These are phyloP conservation scores for Triangularia verruculosa DNA, from an alignment of 2,329 filamentous ascomycete species.

Conservation along the genomic window DNA sequence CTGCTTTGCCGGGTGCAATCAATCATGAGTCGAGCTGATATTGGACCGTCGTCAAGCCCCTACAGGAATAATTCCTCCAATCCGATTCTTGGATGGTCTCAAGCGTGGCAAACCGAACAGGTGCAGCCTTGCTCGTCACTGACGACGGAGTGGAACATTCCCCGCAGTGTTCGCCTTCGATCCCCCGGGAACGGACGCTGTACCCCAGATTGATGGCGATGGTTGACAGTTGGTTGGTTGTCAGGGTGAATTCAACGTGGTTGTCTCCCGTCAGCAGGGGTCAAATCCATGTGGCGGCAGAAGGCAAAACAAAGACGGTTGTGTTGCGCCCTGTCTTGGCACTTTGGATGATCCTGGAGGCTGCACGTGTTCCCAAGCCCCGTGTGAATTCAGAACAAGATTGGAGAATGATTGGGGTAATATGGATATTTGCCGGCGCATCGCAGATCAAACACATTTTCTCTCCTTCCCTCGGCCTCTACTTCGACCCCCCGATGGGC, in stretches of 20 bases:
- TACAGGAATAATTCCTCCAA: slow-evolving; percentile 3
- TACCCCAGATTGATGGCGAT: background rate
- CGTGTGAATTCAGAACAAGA: slow-evolving; percentile 15
- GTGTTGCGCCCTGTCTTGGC: slow-evolving; percentile 21
- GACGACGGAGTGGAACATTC: slow-evolving; percentile 18
- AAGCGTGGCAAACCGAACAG: slow-evolving; percentile 6
- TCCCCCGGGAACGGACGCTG: slow-evolving; percentile 10
- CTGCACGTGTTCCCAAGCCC: slow-evolving; percentile 4
- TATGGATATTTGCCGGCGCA: slow-evolving; percentile 29
- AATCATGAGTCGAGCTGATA: slow-evolving; percentile 21
- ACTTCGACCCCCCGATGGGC: slow-evolving; percentile 24
- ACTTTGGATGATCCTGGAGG: slow-evolving; percentile 26
- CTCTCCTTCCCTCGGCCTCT: slow-evolving; percentile 12
- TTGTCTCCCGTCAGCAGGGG: background rate
- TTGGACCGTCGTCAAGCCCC: slow-evolving; percentile 17
- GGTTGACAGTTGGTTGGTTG: slow-evolving; percentile 8
- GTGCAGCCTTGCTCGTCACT: slow-evolving; percentile 14
- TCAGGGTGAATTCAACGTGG: background rate
- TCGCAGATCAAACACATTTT: slow-evolving; percentile 20
- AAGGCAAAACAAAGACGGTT: slow-evolving; percentile 2
- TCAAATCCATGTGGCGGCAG: slow-evolving; percentile 12
- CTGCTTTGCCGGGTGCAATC: slow-evolving; percentile 26
- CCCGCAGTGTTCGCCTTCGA: slow-evolving; percentile 19
- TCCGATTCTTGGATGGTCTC: background rate
- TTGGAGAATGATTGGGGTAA: slow-evolving; percentile 25